Conservation (phyloP, 768 basidiomycete species). For the Xanthoconium purpureum region DNA sequence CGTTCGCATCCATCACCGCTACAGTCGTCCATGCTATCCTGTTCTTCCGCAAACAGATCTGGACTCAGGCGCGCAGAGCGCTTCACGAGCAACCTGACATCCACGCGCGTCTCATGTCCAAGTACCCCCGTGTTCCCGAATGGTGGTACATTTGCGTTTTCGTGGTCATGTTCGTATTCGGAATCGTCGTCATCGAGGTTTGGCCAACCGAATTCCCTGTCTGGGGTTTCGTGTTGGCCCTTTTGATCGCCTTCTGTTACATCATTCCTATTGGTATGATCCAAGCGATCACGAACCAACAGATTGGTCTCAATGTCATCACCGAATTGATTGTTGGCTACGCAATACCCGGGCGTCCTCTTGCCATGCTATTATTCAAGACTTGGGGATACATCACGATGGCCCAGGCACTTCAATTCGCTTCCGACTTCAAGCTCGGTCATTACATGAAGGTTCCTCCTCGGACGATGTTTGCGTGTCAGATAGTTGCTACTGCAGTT, state of each 20-base stretch:
- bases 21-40: conserved; percentile 43
- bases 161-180: conserved; percentile 57
- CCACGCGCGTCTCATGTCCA: conserved; percentile 57
- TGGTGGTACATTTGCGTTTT: conserved; percentile 51
- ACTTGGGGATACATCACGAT: conserved; percentile 67
- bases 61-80: conserved; percentile 47
- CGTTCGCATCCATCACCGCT: conserved; percentile 43
- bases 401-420: conserved; percentile 64
- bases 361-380: conserved; percentile 80
- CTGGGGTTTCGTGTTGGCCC: conserved; percentile 43
- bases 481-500: conserved; percentile 59
- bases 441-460: conserved; percentile 72
- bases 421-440: conserved; percentile 73
- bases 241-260: conserved; percentile 54
- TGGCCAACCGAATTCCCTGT: conserved; percentile 54
- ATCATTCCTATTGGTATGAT: conserved; percentile 77
- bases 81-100: conserved; percentile 58
- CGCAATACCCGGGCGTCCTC: conserved; percentile 56
- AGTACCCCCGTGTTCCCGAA: conserved; percentile 56
- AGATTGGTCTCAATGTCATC: conserved; percentile 66
- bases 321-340: conserved; percentile 70
- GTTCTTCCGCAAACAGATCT: conserved; percentile 58
- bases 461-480: conserved; percentile 64
- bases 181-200: conserved; percentile 55
- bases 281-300: conserved; percentile 78